A percentile compares a stretch with the other conserved stretches of the same genome.
These are phyloP conservation scores for Phialemonium atrogriseum DNA, from an alignment of 2,329 filamentous ascomycete species.

Conservation along the genomic window DNA sequence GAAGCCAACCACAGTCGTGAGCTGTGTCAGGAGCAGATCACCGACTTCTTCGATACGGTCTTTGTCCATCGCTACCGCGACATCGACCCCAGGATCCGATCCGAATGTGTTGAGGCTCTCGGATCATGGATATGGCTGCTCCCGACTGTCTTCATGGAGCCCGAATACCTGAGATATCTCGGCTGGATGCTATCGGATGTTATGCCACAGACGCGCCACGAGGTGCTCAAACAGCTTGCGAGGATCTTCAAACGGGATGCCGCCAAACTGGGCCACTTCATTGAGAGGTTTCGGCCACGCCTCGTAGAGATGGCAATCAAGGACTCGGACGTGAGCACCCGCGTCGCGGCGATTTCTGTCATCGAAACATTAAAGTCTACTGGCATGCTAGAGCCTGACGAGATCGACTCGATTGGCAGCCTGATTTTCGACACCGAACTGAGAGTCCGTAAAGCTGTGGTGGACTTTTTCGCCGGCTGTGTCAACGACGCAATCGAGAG, in stretches of 20 bases:
- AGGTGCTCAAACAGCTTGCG: slow-evolving; percentile 76
- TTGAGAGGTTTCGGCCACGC: slow-evolving; percentile 79
- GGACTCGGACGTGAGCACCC: slow-evolving; percentile 74
- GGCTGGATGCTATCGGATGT: slow-evolving; percentile 93
- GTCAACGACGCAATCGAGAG: slow-evolving; percentile 73
- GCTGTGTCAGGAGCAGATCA: slow-evolving; percentile 61
- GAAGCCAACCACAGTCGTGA: slow-evolving; percentile 64
- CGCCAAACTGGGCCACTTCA: slow-evolving; percentile 82
- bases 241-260: slow-evolving; percentile 74
- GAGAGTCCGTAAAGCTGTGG: slow-evolving; percentile 79
- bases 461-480: slow-evolving; percentile 82
- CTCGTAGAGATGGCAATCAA: slow-evolving; percentile 88
- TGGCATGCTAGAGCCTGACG: slow-evolving; percentile 81
- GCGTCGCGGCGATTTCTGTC: slow-evolving; percentile 71
- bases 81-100: slow-evolving; percentile 79
- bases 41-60: slow-evolving; percentile 83
- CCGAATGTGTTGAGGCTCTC: slow-evolving; percentile 79
- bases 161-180: slow-evolving; percentile 82
- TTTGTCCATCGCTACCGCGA: slow-evolving; percentile 96
- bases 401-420: slow-evolving; percentile 81
- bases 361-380: slow-evolving; percentile 75
- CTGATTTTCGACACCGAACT: slow-evolving; percentile 84
- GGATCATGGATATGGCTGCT: slow-evolving; percentile 82
- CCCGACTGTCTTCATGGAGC: slow-evolving; percentile 83
- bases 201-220: slow-evolving; percentile 64